These are phyloP conservation scores for Polychaeton citri DNA, from an alignment of 2,329 filamentous ascomycete genomes.

Conservation along the genomic window DNA sequence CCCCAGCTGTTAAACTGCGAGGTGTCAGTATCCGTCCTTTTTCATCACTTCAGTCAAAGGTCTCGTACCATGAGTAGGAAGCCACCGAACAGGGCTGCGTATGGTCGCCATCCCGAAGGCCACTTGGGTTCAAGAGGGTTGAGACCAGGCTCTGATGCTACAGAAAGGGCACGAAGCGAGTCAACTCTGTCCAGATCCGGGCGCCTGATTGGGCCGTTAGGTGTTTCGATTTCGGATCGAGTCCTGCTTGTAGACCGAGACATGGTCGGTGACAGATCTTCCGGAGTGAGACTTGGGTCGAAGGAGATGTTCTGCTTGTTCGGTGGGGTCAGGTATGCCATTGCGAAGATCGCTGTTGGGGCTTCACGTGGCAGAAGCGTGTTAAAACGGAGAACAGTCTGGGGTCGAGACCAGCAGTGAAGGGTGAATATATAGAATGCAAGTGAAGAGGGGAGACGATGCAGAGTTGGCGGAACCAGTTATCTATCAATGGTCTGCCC, in stretches of 20 bases:
- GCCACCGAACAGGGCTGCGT: slow-evolving; percentile 30
- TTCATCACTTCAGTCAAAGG: background rate
- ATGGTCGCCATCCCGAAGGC: slow-evolving; percentile 33
- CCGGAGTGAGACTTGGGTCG: background rate
- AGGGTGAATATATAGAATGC: too few relatives aligned
- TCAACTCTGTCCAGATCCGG: background rate
- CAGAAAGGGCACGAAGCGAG: background rate
- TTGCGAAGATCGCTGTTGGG: too few relatives aligned
- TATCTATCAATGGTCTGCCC: too few relatives aligned
- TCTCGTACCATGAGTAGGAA: slow-evolving; percentile 35
- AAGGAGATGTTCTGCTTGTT: background rate
- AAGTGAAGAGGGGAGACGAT: too few relatives aligned
- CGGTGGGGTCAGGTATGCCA: background rate
- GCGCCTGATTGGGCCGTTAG: background rate
- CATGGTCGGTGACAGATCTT: background rate
- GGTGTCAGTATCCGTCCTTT: background rate
- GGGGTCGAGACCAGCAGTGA: too few relatives aligned
- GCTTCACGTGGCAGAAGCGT: too few relatives aligned
- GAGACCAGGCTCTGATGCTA: background rate
- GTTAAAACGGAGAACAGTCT: too few relatives aligned
- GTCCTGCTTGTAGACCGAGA: background rate
- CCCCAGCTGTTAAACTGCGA: slow-evolving; percentile 32
- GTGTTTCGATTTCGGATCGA: background rate
- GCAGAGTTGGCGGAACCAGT: too few relatives aligned
- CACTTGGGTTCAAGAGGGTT: slow-evolving; percentile 23